Percentiles rank a stretch among this genome's conserved stretches.
phyloP scores from a whole-genome alignment of 2,329 filamentous ascomycete species.

The Aspergillus texensis region DNA sequence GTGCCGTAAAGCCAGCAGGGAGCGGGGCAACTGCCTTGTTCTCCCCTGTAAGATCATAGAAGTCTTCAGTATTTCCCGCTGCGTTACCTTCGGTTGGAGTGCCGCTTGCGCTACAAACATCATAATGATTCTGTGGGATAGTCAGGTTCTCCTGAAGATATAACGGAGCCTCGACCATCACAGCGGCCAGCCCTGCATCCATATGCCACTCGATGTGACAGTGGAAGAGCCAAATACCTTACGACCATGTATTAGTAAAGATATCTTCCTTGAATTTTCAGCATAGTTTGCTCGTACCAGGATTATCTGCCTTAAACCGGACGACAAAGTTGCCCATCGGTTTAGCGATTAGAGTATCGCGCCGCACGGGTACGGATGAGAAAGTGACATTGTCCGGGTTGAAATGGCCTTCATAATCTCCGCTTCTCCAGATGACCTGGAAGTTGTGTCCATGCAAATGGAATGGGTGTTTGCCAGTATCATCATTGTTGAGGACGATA shows the following conservation, averaged over 20 bases:
- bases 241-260: no score
- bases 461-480: slow-evolving; percentile 51
- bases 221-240: slow-evolving; percentile 70
- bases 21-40: slow-evolving; percentile 59
- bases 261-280: no score
- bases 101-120: slow-evolving; percentile 58
- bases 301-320: slow-evolving; percentile 49
- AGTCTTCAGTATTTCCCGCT: slow-evolving; percentile 67
- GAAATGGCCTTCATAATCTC: slow-evolving; percentile 38
- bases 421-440: slow-evolving; percentile 65
- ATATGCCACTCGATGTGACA: slow-evolving; percentile 83
- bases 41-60: slow-evolving; percentile 65
- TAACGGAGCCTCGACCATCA: slow-evolving; percentile 65
- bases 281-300: slow-evolving; percentile 10
- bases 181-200: slow-evolving; percentile 64
- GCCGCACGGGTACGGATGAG: slow-evolving; percentile 61
- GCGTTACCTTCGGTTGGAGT: slow-evolving; percentile 69
- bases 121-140: slow-evolving; percentile 64
- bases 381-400: slow-evolving; percentile 42
- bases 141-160: slow-evolving; percentile 62
- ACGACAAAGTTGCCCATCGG: slow-evolving; percentile 70
- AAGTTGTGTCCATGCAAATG: slow-evolving; percentile 64
- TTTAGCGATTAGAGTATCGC: slow-evolving; percentile 69
- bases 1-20: slow-evolving; percentile 69
- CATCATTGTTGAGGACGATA: slow-evolving; percentile 48